phyloP scores from a whole-genome alignment of 495 filamentous ascomycete genomes.

The Penicillium turbatum region DNA sequence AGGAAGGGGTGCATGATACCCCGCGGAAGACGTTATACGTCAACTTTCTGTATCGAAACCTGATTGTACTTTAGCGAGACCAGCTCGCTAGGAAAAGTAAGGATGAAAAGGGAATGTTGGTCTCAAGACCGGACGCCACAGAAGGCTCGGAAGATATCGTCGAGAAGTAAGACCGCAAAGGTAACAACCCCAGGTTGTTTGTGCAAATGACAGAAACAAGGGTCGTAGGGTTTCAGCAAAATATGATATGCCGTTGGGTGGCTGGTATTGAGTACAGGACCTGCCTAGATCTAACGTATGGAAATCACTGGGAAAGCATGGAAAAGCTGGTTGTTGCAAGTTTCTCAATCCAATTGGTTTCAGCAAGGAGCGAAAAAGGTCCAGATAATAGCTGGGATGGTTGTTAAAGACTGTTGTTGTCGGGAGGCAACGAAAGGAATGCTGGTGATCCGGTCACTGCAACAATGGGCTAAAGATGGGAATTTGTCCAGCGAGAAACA shows the following conservation, averaged over 20 bases:
- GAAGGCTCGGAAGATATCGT: not conserved
- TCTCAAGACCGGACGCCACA: conserved; percentile 5
- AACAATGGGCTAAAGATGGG: conserved; percentile 14
- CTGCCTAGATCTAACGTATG: conserved; percentile 19
- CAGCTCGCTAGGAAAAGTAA: conserved; percentile 17
- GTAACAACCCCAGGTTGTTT: conserved; percentile 19
- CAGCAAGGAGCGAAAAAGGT: conserved; percentile 13
- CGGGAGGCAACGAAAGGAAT: conserved; percentile 42
- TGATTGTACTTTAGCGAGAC: conserved; percentile 15
- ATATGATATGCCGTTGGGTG: conserved; percentile 6
- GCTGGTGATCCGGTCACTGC: conserved; percentile 35
- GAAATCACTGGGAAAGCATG: conserved; percentile 8
- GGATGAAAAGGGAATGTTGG: conserved; percentile 1
- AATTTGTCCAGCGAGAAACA: conserved; percentile 17
- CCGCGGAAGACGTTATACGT: not conserved
- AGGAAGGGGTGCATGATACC: conserved; percentile 14
- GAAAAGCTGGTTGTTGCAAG: conserved; percentile 5
- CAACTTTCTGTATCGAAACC: not conserved
- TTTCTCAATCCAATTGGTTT: conserved; percentile 5
- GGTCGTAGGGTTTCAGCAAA: not conserved
- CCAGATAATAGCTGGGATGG: conserved; percentile 11
- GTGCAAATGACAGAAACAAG: not conserved
- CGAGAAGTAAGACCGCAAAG: not conserved
- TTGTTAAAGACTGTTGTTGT: conserved; percentile 16
- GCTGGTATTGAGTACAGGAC: conserved; percentile 18